Base-by-base conservation (phyloP, 2,329 filamentous ascomycete species). In the Aspergillus intermedius region DNA sequence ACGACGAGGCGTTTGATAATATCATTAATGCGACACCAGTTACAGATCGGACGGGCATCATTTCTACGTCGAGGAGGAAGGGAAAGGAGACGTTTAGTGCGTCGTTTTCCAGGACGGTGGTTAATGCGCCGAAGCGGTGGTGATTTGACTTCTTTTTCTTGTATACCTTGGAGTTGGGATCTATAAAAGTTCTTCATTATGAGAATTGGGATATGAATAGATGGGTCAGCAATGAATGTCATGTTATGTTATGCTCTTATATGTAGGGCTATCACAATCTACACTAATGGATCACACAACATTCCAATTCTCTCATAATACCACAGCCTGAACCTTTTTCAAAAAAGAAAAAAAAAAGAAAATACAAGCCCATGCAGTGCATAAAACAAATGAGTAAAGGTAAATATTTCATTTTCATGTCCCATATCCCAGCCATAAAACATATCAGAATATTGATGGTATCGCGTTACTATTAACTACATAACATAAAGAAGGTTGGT, bases 21-120 rank as follows among this genome's bases (percentile, higher is more conserved):
- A 94, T 98, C 67, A 95, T 96, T 62, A 83, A 91, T 58, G 91
- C 93, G 0, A 91, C 88, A 3, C 89, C 89, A 0, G 82, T 94
- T 15, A 96, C 91, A 0, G 91, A 96, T 65, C 81, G 86, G 47
- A 87, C 87, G 10, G 91, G 91, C 0, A 84, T 86, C 41, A 72
- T 77, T 37, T 78, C 81, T 2, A 82, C 81, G 57, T 77, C 85
- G 64, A 73, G 77, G 45, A 74, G 77, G 52, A 76, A 72, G 43
- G 71, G 67, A 37, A 74, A 75, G 52, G 74, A 79, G 49, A 70
- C 68, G 21, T 62, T 74, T 21, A 75, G 68, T 52, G 77, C 71
- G 7, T 74, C 71, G 0, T 79, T 78, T 53, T 76, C 74, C 13
- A 64, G 77, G 23, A 69, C 71, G 9, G 69, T 75, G 23, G 60